phyloP scores from a whole-genome alignment of 2,329 filamentous ascomycete genomes.

The Helotiales sp. region DNA sequence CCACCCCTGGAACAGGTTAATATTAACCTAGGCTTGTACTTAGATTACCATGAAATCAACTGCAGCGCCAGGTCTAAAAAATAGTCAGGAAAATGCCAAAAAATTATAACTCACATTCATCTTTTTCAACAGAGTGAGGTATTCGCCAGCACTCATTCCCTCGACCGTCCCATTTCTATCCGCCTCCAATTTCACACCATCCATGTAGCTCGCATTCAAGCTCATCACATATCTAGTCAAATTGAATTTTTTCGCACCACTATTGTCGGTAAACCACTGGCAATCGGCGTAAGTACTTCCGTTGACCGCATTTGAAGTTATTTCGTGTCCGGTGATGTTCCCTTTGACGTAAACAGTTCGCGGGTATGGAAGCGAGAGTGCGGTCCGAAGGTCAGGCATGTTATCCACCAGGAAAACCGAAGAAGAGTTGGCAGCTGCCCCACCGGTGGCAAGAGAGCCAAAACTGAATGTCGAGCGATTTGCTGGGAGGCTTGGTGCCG shows the following conservation, averaged over 20 bases:
- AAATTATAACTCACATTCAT: neutral
- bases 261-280: slow-evolving; percentile 14
- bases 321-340: slow-evolving; percentile 7
- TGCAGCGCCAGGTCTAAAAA: no score
- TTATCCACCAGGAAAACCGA: slow-evolving; percentile 15
- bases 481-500: neutral
- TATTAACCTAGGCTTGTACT: no score
- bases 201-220: slow-evolving; percentile 13
- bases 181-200: neutral
- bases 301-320: neutral
- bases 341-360: slow-evolving; percentile 11
- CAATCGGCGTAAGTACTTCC: slow-evolving; percentile 13
- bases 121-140: neutral
- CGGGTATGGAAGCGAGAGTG: slow-evolving; percentile 1
- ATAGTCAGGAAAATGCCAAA: no score
- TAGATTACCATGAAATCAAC: no score
- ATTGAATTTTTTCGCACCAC: slow-evolving; percentile 11
- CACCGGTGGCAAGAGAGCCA: slow-evolving; percentile 4
- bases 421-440: neutral
- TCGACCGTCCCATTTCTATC: slow-evolving; percentile 11
- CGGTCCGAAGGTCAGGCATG: slow-evolving; percentile 13
- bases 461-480: slow-evolving; percentile 10
- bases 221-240: slow-evolving; percentile 18
- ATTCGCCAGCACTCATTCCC: slow-evolving; percentile 7
- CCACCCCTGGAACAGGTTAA: neutral